Evolutionary conservation across 768 basidiomycete genomes (phyloP).

Genomic region (Ramaria rubella): DNA sequence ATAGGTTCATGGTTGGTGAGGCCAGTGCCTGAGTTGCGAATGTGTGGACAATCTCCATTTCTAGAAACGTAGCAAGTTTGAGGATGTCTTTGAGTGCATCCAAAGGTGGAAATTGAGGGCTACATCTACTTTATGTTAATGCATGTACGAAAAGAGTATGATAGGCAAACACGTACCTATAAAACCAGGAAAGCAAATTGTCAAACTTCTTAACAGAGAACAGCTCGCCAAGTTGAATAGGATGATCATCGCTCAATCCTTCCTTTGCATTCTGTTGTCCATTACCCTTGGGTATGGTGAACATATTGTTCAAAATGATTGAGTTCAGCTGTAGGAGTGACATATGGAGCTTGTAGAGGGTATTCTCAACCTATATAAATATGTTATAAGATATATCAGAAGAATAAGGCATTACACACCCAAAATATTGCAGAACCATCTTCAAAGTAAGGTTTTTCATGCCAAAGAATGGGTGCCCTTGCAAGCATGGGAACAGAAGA

Average conservation of each 20-base stretch:
- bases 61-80: neutral
- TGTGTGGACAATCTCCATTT: neutral
- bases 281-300: neutral
- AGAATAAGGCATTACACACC: neutral
- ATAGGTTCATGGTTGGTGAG: neutral
- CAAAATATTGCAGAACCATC: neutral
- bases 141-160: neutral
- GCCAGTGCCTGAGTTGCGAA: neutral
- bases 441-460: neutral
- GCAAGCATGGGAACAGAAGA: neutral
- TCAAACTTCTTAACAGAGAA: neutral
- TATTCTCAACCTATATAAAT: neutral
- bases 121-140: neutral
- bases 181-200: neutral
- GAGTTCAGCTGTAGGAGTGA: neutral
- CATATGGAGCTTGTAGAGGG: neutral
- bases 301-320: neutral
- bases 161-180: neutral
- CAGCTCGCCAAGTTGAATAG: neutral
- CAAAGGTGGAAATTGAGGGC: neutral
- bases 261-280: neutral
- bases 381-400: neutral
- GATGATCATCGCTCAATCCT: neutral
- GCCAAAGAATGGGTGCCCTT: neutral
- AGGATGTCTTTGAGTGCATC: neutral